phyloP scores from a whole-genome alignment of 176 grass and related monocot genomes.

The Elymus sibiricus region DNA sequence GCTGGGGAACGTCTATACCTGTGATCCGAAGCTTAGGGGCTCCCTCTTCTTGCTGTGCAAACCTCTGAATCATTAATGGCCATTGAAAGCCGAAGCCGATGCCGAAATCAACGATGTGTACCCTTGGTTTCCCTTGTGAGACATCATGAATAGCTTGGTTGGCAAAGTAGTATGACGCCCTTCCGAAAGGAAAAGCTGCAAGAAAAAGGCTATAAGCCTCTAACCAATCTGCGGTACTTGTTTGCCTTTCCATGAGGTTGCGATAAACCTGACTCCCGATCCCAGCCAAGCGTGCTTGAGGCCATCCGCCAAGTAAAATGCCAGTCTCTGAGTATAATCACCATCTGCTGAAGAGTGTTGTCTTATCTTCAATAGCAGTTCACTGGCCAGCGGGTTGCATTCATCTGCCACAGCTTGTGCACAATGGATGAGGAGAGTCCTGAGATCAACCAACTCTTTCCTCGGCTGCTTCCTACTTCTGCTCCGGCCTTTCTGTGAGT shows the following conservation, averaged over 20 bases:
- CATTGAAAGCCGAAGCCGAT: slow-evolving; percentile 59
- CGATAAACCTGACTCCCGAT: slow-evolving; percentile 43
- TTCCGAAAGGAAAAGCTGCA: slow-evolving; percentile 43
- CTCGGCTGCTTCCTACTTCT: slow-evolving; percentile 22
- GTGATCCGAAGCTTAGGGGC: slow-evolving; percentile 52
- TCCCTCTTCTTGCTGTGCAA: slow-evolving; percentile 16
- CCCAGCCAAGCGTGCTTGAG: slow-evolving; percentile 67
- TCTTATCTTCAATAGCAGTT: slow-evolving; percentile 55
- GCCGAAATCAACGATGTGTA: slow-evolving; percentile 73
- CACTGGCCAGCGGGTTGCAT: slow-evolving; percentile 18
- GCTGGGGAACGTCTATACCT: slow-evolving; percentile 40
- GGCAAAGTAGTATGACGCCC: slow-evolving; percentile 33
- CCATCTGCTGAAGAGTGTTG: slow-evolving; percentile 38
- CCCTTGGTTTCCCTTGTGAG: slow-evolving; percentile 11
- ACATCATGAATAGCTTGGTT: slow-evolving; percentile 53
- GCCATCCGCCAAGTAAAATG: slow-evolving; percentile 51
- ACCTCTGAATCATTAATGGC: slow-evolving; percentile 49
- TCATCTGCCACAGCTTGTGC: slow-evolving; percentile 44
- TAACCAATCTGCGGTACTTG: slow-evolving; percentile 29
- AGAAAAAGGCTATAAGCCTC: slow-evolving; percentile 36
- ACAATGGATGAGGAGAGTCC: slow-evolving; percentile 49
- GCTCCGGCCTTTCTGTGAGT: background rate
- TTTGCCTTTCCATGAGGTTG: slow-evolving; percentile 29
- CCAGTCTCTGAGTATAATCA: slow-evolving; percentile 55
- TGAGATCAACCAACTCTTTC: slow-evolving; percentile 37